Evolutionary conservation across 2,329 filamentous ascomycete genomes (phyloP), one percentile per base, ranked within the genome.

Genomic region (Penicillium paneum): DNA sequence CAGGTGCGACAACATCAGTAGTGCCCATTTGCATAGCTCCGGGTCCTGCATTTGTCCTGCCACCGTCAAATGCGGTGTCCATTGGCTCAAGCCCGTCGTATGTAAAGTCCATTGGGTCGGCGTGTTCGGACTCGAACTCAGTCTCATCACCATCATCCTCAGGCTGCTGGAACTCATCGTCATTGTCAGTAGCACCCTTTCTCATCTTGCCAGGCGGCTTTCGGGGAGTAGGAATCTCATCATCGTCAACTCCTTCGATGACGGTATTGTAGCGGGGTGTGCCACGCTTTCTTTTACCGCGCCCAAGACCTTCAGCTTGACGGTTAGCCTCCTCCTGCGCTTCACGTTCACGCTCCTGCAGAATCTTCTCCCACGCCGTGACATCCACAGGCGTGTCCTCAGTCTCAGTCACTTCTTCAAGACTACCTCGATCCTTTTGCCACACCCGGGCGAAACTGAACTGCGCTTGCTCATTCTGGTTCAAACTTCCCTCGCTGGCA

Each of bases 361-460:
- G 78, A 56, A 99, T 97, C 64, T 87, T 87, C 50, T 96, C 91
- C 95, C 95, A 99, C 0, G 95, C 84, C 34, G 84, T 86, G 13
- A 83, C 81, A 64, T 86, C 86, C 10, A 86, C 79, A 0, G 79
- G 77, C 8, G 79, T 71, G 10, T 65, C 65, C 38, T 81, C 77
- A 7, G 82, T 80, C 26, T 83, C 78, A 2, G 67, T 60, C 38
- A 80, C 78, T 41, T 83, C 86, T 45, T 86, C 81, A 6, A 96
- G 78, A 0, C 79, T 78, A 8, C 82, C 84, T 61, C 85, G 83
- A 34, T 95, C 88, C 64, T 96, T 95, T 4, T 88, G 88, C 94
- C 94, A 99, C 1, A 99, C 88, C 41, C 90, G 84, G 36, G 93
- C 93, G 72, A 94, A 90, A 5, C 89, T 90, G 71, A 97, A 99